These are phyloP conservation scores for Phaeosphaeria sp. DNA, from an alignment of 2,329 filamentous ascomycete species.

Conservation along the genomic window DNA sequence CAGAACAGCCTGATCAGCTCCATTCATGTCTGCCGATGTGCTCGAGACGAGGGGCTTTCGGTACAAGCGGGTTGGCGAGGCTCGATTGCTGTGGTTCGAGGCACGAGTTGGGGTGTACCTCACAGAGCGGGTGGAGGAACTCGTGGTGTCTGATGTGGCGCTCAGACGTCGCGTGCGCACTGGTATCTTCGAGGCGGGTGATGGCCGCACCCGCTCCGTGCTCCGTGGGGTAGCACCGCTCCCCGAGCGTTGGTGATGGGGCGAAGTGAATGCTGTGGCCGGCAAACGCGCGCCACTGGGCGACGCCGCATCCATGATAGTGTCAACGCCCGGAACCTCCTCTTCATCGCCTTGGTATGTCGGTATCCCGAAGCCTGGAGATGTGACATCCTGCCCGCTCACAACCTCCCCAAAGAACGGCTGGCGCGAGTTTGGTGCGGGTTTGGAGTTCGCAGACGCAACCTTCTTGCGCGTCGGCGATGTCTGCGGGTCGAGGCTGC, in stretches of 20 bases:
- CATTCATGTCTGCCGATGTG: slow-evolving; percentile 10
- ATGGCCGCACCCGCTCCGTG: slow-evolving; percentile 22
- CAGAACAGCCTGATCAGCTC: slow-evolving; percentile 27
- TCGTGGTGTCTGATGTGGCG: slow-evolving; percentile 44
- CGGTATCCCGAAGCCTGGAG: slow-evolving; percentile 45
- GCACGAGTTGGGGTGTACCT: slow-evolving; percentile 35
- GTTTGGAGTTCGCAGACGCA: slow-evolving; percentile 30
- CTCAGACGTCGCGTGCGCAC: slow-evolving; percentile 40
- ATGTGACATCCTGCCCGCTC: slow-evolving; percentile 36
- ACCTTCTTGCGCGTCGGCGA: slow-evolving; percentile 33
- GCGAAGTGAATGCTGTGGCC: slow-evolving; percentile 20
- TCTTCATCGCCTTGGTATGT: slow-evolving; percentile 25
- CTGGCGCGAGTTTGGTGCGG: slow-evolving; percentile 33
- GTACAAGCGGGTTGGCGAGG: slow-evolving; percentile 35
- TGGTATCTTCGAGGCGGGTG: slow-evolving; percentile 44
- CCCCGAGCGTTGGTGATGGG: slow-evolving; percentile 26
- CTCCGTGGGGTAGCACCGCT: slow-evolving; percentile 23
- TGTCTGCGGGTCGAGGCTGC: slow-evolving; percentile 33
- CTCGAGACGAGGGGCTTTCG: slow-evolving; percentile 20
- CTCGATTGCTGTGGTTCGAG: slow-evolving; percentile 29
- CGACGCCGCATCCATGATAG: slow-evolving; percentile 8
- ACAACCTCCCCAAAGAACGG: slow-evolving; percentile 47
- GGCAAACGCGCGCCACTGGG: slow-evolving; percentile 18
- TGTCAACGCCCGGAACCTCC: slow-evolving; percentile 15
- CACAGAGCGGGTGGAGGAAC: slow-evolving; percentile 42